phyloP scores from a whole-genome alignment of 768 basidiomycete genomes.

The Tulasnella sp. region DNA sequence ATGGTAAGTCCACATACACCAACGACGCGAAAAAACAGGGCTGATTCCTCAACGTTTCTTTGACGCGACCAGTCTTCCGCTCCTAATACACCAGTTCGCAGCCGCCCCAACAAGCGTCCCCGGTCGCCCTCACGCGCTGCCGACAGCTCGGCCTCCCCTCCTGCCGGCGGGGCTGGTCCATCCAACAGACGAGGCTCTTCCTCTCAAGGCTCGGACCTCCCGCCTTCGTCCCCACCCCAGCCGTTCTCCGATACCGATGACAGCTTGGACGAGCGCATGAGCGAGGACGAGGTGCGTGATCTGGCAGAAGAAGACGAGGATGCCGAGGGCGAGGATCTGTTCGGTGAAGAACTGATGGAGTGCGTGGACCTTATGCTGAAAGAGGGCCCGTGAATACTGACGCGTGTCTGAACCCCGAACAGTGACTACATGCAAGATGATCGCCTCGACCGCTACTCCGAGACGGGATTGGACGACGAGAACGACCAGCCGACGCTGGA shows the following conservation, averaged over 20 bases:
- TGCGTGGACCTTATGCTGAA: no score
- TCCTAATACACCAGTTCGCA: constrained; percentile 9
- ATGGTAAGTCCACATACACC: constrained; percentile 9
- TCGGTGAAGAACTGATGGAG: constrained; percentile 67
- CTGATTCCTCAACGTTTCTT: background rate
- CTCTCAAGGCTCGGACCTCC: constrained; percentile 61
- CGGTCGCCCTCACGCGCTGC: constrained; percentile 22
- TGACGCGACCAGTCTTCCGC: constrained; percentile 15
- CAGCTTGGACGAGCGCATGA: constrained; percentile 62
- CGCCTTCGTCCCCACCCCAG: constrained; percentile 77
- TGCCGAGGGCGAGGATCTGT: constrained; percentile 86
- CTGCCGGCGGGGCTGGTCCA: constrained; percentile 8
- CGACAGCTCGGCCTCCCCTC: constrained; percentile 11
- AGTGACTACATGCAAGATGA: constrained; percentile 81
- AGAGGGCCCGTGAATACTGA: constrained; percentile 43
- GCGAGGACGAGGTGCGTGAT: constrained; percentile 48
- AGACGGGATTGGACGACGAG: constrained; percentile 65
- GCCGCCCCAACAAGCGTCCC: constrained; percentile 19
- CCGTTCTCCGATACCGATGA: constrained; percentile 81
- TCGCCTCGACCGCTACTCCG: constrained; percentile 80
- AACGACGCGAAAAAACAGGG: background rate
- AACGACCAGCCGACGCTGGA: constrained; percentile 58
- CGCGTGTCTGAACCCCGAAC: background rate
- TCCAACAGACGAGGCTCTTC: constrained; percentile 37
- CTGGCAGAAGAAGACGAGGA: constrained; percentile 59